Conservation (phyloP, 2,329 filamentous ascomycete genomes). For the Colletotrichum orbiculare region DNA sequence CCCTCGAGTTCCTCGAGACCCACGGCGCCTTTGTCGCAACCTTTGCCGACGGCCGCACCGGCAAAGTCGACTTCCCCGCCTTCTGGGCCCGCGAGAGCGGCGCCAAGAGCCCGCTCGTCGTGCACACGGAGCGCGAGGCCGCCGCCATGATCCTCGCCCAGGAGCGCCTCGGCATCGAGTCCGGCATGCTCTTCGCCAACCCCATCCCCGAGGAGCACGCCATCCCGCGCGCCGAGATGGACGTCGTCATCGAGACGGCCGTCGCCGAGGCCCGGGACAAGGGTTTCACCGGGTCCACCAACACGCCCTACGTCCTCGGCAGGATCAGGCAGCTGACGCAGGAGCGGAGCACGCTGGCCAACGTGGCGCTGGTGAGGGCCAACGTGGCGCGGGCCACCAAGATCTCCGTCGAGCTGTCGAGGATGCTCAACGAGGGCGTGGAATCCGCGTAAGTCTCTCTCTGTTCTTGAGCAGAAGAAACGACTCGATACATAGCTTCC, state of each 20-base stretch:
- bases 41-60: slow-evolving; percentile 83
- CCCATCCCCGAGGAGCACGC: slow-evolving; percentile 79
- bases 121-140: slow-evolving; percentile 82
- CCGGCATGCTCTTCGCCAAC: slow-evolving; percentile 89
- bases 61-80: slow-evolving; percentile 84
- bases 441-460: slow-evolving; percentile 34
- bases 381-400: slow-evolving; percentile 67
- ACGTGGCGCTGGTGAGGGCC: slow-evolving; percentile 69
- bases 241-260: slow-evolving; percentile 74
- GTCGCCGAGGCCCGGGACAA: slow-evolving; percentile 72
- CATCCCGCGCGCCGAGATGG: slow-evolving; percentile 78
- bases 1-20: slow-evolving; percentile 80
- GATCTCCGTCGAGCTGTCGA: slow-evolving; percentile 64
- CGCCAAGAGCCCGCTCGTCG: slow-evolving; percentile 78
- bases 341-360: slow-evolving; percentile 77
- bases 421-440: slow-evolving; percentile 36
- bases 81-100: slow-evolving; percentile 95
- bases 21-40: slow-evolving; percentile 86
- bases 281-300: slow-evolving; percentile 77
- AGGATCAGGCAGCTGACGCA: slow-evolving; percentile 84
- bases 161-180: slow-evolving; percentile 75
- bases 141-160: slow-evolving; percentile 90
- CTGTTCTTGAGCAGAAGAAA: slow-evolving; percentile 4
- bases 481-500: slow-evolving; percentile 37
- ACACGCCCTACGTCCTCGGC: slow-evolving; percentile 85